Evolutionary conservation across 768 basidiomycete genomes (phyloP).

Genomic region (Calocybe indica): DNA sequence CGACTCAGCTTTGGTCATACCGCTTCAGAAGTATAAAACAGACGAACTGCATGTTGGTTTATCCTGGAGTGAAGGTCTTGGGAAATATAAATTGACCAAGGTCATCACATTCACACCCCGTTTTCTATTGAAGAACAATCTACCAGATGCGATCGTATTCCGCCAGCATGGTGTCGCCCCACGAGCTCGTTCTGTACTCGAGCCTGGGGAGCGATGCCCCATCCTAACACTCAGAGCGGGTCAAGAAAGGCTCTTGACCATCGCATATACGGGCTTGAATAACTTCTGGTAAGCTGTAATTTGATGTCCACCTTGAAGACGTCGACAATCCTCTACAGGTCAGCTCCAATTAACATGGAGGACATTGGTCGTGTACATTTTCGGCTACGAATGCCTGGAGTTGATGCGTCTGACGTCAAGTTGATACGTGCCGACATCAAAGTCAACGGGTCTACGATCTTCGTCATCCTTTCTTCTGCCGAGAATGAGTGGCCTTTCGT

Average conservation of each 20-base stretch:
- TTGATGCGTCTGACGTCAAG: slow-evolving; percentile 28
- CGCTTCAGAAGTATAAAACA: slow-evolving; percentile 52
- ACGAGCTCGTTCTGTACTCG: slow-evolving; percentile 52
- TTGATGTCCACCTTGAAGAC: background rate
- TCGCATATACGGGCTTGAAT: slow-evolving; percentile 84
- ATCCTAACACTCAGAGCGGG: slow-evolving; percentile 62
- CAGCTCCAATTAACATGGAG: slow-evolving; percentile 85
- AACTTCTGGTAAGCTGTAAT: slow-evolving; percentile 61
- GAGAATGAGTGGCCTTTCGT: slow-evolving; percentile 82
- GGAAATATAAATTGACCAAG: slow-evolving; percentile 95
- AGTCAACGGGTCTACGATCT: slow-evolving; percentile 85
- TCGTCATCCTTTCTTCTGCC: slow-evolving; percentile 66
- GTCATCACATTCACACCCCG: slow-evolving; percentile 89
- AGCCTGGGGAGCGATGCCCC: slow-evolving; percentile 63
- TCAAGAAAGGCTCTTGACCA: slow-evolving; percentile 69
- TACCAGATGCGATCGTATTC: slow-evolving; percentile 63
- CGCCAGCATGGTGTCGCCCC: slow-evolving; percentile 79
- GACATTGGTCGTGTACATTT: slow-evolving; percentile 84
- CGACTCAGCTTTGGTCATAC: slow-evolving; percentile 76
- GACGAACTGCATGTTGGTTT: slow-evolving; percentile 79
- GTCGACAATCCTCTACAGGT: slow-evolving; percentile 44
- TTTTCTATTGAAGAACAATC: slow-evolving; percentile 83
- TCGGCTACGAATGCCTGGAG: slow-evolving; percentile 46
- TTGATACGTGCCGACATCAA: slow-evolving; percentile 74
- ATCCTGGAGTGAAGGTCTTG: slow-evolving; percentile 91